Base-by-base conservation (phyloP, 768 basidiomycete species). In the Suillus placidus region DNA sequence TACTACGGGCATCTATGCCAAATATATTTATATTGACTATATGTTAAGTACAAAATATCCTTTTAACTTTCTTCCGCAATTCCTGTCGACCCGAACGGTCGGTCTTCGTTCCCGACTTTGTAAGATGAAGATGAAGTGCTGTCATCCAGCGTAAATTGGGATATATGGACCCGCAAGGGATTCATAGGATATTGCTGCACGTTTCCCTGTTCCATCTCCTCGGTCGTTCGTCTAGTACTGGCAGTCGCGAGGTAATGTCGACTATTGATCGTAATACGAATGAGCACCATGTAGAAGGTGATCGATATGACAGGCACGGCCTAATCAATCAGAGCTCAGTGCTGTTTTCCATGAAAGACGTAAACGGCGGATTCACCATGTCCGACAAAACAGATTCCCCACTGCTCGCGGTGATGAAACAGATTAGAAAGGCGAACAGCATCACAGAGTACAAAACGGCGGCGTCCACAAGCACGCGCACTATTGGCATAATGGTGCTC, bases 391-490 rank as follows among this genome's bases (percentile, higher is more conserved):
- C 51, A 42, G 49, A 62, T 32, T 65, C 49, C 30, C 64, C 64
- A 20, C n/a, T 42, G 34, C 1, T 55, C 12, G 2, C 10, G 20
- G 20, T 13, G 20, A 55, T 5, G 40, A 66, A 66, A 34, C 65
- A 63, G 7, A 66, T 23, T 7, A 66, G 62, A 30, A 52, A 20
- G 62, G 54, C 26, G 38, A 66, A 37, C 4, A 66, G 62, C 38
- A 62, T 20, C 20, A 63, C 65, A 14, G 65, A 63, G 32, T 66
- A 63, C 54, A 66, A 23, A 37, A 40, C 45, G 9, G 52, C 62
- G 8, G 65, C 62, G 38, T 66, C 65, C 26, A 63, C 32, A 30
- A 66, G 60, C 12, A 63, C 42, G 23, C 60, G 65, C 30, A 66
- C 20, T n/a, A 66, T 42, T 4, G 51, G 61, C 23, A 62, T 37